Percentiles rank a stretch among this genome's conserved stretches.
Evolutionary conservation across 2,329 filamentous ascomycete genomes (phyloP).

Genomic region (Colletotrichum magnum): DNA sequence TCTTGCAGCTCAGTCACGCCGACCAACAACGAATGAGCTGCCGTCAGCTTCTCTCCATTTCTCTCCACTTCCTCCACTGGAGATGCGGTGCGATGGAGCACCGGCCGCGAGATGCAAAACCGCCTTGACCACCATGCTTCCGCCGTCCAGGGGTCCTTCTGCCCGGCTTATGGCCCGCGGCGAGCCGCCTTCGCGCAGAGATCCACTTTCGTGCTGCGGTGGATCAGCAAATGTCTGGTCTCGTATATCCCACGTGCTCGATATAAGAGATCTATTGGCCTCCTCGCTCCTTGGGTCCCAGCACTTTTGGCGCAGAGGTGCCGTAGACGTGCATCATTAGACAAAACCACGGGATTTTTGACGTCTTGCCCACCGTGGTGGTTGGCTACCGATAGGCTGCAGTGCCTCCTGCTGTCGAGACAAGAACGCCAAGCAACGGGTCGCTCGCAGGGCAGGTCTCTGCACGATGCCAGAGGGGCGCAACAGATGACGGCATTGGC

Average conservation of each 20-base stretch:
- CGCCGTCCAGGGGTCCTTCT: constrained; percentile 28
- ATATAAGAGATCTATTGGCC: constrained; percentile 26
- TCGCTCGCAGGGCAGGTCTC: constrained; percentile 2
- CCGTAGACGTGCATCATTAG: constrained; percentile 25
- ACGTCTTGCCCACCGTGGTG: constrained; percentile 1
- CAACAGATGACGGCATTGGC: not conserved
- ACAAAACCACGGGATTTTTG: constrained; percentile 4
- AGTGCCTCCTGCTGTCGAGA: constrained; percentile 16
- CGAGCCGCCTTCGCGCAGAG: constrained; percentile 22
- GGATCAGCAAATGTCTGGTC: constrained; percentile 34
- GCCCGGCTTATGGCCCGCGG: constrained; percentile 24
- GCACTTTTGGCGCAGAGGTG: constrained; percentile 4
- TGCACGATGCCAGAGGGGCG: not conserved
- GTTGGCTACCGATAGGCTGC: constrained; percentile 32
- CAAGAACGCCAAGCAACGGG: constrained; percentile 23
- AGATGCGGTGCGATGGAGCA: constrained; percentile 25
- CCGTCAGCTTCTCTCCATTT: not conserved
- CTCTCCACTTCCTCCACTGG: constrained; percentile 19
- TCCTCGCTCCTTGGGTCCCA: not conserved
- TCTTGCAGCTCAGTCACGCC: not conserved
- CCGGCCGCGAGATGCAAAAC: constrained; percentile 6
- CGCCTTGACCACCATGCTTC: constrained; percentile 24
- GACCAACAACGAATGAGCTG: not conserved
- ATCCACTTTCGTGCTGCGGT: constrained; percentile 21
- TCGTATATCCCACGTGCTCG: constrained; percentile 34